Conservation (phyloP, 1,284 basidiomycete species). For the Volvariella surrecta region DNA sequence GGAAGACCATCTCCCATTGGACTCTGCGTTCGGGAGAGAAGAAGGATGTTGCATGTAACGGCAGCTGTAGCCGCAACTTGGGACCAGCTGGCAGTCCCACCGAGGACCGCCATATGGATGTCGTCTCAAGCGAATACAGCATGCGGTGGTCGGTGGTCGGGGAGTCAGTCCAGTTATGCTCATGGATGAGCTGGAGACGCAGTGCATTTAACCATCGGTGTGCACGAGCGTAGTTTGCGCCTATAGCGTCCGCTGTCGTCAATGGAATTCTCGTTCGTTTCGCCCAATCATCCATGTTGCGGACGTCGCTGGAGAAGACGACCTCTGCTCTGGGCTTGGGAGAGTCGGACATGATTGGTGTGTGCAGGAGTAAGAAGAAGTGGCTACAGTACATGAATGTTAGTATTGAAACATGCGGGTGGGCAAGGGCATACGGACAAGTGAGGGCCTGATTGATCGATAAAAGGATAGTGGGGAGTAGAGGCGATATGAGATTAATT, state of each 20-base stretch:
- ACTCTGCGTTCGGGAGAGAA: slow-evolving; percentile 74
- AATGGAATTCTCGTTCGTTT: slow-evolving; percentile 66
- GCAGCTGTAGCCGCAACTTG: slow-evolving; percentile 60
- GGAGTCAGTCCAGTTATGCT: slow-evolving; percentile 61
- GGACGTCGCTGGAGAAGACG: slow-evolving; percentile 68
- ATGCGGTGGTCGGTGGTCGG: slow-evolving; percentile 54
- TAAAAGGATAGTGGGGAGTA: background rate
- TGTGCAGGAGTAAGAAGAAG: slow-evolving; percentile 7
- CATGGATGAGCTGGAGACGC: slow-evolving; percentile 49
- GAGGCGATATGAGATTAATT: background rate
- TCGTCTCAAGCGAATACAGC: slow-evolving; percentile 68
- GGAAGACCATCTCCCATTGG: slow-evolving; percentile 85
- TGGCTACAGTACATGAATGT: slow-evolving; percentile 8
- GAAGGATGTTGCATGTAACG: slow-evolving; percentile 70
- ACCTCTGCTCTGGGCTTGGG: slow-evolving; percentile 42
- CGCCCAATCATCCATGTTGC: slow-evolving; percentile 76
- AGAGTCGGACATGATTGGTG: slow-evolving; percentile 26
- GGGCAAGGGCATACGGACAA: background rate
- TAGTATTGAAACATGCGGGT: background rate
- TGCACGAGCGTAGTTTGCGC: slow-evolving; percentile 68
- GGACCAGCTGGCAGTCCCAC: slow-evolving; percentile 68
- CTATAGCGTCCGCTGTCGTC: slow-evolving; percentile 71
- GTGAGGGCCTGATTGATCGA: slow-evolving; percentile 3
- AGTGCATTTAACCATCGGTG: slow-evolving; percentile 64
- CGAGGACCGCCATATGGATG: slow-evolving; percentile 67